These are phyloP conservation scores for Phytophthora aleatoria DNA, from an alignment of 352 stramenopile species.

Conservation along the genomic window DNA sequence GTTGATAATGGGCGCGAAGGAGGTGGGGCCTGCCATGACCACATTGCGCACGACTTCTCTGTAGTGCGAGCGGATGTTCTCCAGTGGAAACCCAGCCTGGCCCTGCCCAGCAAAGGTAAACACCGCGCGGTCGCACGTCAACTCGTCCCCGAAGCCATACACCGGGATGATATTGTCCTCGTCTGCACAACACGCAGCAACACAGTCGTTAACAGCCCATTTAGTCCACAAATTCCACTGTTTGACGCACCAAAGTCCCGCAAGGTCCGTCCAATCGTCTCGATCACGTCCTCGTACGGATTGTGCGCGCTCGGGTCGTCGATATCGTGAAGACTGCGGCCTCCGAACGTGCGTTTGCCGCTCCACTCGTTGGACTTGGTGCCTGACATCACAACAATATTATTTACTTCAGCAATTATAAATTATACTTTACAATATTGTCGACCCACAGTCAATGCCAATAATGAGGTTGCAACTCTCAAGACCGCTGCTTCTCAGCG, in stretches of 20 bases:
- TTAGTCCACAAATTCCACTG: neutral
- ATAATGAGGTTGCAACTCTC: slow-evolving; percentile 89
- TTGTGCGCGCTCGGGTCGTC: slow-evolving; percentile 53
- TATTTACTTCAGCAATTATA: neutral
- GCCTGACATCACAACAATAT: slow-evolving; percentile 39
- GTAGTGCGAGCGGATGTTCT: slow-evolving; percentile 72
- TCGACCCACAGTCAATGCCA: slow-evolving; percentile 79
- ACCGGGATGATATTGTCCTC: slow-evolving; percentile 87
- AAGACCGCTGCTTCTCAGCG: slow-evolving; percentile 73
- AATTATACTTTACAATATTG: slow-evolving; percentile 1
- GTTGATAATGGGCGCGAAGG: slow-evolving; percentile 88
- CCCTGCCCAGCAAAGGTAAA: slow-evolving; percentile 65
- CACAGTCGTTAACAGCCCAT: neutral
- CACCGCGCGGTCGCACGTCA: slow-evolving; percentile 78
- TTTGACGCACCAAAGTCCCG: slow-evolving; percentile 64
- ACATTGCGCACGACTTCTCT: slow-evolving; percentile 72
- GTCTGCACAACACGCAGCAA: slow-evolving; percentile 44
- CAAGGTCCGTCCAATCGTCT: slow-evolving; percentile 76
- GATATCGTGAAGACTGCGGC: slow-evolving; percentile 70
- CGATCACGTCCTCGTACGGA: slow-evolving; percentile 88
- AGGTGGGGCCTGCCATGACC: slow-evolving; percentile 82
- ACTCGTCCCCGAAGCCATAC: slow-evolving; percentile 84
- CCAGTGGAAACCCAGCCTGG: slow-evolving; percentile 61
- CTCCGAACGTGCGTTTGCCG: slow-evolving; percentile 80
- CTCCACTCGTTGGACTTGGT: slow-evolving; percentile 92